These are phyloP conservation scores for Westerdykella ornata DNA, from an alignment of 2,329 filamentous ascomycete species.

Conservation along the genomic window DNA sequence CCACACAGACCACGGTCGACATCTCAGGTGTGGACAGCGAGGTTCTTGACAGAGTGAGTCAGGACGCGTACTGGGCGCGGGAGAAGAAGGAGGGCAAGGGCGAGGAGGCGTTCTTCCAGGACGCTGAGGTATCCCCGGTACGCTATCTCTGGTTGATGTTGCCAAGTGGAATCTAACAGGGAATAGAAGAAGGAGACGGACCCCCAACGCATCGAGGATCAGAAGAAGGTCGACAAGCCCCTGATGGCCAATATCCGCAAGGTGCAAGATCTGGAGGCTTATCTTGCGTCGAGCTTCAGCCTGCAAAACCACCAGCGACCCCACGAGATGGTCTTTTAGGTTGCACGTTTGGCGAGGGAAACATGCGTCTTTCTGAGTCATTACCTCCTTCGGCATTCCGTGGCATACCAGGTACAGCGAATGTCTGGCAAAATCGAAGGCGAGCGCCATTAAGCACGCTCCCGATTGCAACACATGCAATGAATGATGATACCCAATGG, in stretches of 20 bases:
- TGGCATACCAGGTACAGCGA: no score
- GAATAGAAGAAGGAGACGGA: constrained; percentile 84
- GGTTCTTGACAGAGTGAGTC: constrained; percentile 67
- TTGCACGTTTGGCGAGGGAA: neutral
- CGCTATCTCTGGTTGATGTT: constrained; percentile 38
- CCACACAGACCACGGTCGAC: constrained; percentile 76
- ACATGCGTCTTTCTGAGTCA: no score
- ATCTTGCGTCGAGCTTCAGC: constrained; percentile 92
- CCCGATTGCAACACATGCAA: no score
- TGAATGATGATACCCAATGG: no score
- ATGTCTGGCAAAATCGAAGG: no score
- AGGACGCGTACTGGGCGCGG: constrained; percentile 85
- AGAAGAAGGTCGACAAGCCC: constrained; percentile 97
- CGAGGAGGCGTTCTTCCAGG: constrained; percentile 98
- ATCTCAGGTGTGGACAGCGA: constrained; percentile 69
- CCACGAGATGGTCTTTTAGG: constrained; percentile 98
- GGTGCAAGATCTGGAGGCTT: constrained; percentile 83
- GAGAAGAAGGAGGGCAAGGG: constrained; percentile 96
- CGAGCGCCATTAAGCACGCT: no score
- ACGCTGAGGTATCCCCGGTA: constrained; percentile 85
- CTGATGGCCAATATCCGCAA: constrained; percentile 94
- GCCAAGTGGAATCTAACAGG: constrained; percentile 57
- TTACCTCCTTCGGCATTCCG: no score
- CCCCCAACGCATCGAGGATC: constrained; percentile 86
- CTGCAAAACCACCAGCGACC: constrained; percentile 98